Percentiles rank a stretch among this genome's conserved stretches.
Evolutionary conservation across 345 rosid species (phyloP).

Genomic region (Lenwebbia sp.): DNA sequence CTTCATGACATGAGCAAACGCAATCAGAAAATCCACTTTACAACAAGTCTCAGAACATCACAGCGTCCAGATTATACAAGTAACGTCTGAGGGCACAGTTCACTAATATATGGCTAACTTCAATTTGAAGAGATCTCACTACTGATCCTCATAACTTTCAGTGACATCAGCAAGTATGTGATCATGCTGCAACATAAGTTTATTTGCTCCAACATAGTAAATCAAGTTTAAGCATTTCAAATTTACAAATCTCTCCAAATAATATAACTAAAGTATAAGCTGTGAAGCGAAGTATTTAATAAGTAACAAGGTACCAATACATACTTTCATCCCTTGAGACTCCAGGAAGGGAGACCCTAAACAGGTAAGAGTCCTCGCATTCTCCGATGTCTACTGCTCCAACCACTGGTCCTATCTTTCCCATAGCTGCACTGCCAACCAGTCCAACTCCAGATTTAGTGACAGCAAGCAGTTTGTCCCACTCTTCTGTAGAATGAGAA

Average conservation of each 20-base stretch:
- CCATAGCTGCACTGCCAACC: slow-evolving; percentile 61
- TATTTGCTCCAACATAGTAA: background rate
- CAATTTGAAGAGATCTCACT: background rate
- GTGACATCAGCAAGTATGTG: background rate
- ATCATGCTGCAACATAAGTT: background rate
- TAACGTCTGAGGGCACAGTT: background rate
- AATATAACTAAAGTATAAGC: background rate
- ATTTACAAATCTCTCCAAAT: background rate
- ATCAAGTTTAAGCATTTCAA: background rate
- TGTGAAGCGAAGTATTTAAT: background rate
- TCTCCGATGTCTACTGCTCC: slow-evolving; percentile 61
- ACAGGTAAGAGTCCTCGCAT: slow-evolving; percentile 43
- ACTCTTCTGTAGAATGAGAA: slow-evolving; percentile 30
- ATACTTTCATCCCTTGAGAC: slow-evolving; percentile 59
- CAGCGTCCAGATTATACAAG: background rate
- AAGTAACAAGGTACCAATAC: background rate
- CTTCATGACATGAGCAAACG: background rate
- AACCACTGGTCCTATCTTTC: slow-evolving; percentile 42
- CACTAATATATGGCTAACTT: background rate
- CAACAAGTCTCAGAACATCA: background rate
- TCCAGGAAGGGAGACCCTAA: slow-evolving; percentile 63
- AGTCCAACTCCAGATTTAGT: slow-evolving; percentile 41
- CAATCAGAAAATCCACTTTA: background rate
- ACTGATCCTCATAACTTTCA: background rate
- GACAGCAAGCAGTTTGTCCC: slow-evolving; percentile 18